Evolutionary conservation across 257 asterid genomes (phyloP).

Genomic region (Paraleonurus japonicus): DNA sequence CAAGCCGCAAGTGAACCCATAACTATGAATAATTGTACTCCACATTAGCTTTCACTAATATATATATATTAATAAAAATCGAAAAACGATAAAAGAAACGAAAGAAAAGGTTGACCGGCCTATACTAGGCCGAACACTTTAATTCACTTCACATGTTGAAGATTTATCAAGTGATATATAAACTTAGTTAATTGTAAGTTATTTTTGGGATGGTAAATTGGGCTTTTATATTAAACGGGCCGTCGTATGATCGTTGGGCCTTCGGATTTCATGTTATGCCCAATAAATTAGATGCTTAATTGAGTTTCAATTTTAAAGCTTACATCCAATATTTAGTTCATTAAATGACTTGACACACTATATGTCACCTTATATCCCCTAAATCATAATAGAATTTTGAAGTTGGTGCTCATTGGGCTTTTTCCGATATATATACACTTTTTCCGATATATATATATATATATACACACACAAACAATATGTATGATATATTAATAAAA

Average conservation of each 20-base stretch:
- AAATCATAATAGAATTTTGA: too few relatives aligned
- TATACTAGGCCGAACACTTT: constrained; percentile 10
- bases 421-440: too few relatives aligned
- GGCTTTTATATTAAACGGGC: too few relatives aligned
- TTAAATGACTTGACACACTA: too few relatives aligned
- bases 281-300: background rate
- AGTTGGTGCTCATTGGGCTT: too few relatives aligned
- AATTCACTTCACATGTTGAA: constrained; percentile 6
- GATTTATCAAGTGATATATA: background rate
- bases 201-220: too few relatives aligned
- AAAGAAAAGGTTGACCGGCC: constrained; percentile 4
- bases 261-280: background rate
- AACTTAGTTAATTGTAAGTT: too few relatives aligned
- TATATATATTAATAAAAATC: background rate
- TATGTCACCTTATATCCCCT: too few relatives aligned
- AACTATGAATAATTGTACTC: background rate
- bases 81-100: background rate
- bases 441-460: too few relatives aligned
- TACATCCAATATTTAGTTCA: background rate
- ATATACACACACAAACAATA: too few relatives aligned
- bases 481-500: too few relatives aligned
- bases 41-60: background rate
- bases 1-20: background rate
- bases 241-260: too few relatives aligned
- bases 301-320: background rate